phyloP scores from a whole-genome alignment of 176 grass and related monocot genomes.

The Guadua angustifolia region DNA sequence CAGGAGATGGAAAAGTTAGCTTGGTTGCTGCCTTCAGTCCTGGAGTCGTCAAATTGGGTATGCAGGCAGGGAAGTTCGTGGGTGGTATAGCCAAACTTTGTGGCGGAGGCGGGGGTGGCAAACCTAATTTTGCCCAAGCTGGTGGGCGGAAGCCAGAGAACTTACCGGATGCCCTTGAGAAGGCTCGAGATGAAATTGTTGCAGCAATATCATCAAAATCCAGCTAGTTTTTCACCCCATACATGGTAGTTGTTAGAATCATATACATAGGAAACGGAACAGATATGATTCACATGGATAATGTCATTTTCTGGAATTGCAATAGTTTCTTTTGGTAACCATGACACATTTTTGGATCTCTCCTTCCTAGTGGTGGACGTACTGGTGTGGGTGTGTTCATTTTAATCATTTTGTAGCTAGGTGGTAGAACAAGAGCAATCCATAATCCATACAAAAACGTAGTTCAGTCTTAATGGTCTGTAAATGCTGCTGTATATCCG shows the following conservation, averaged over 20 bases:
- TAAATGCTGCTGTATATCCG: too few relatives aligned
- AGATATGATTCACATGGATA: not conserved
- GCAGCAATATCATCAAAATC: slow-evolving; percentile 50
- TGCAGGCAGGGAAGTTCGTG: slow-evolving; percentile 90
- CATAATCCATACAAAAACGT: too few relatives aligned
- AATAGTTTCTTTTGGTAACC: not conserved
- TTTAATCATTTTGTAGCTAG: not conserved
- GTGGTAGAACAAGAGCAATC: not conserved
- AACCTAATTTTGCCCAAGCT: slow-evolving; percentile 93
- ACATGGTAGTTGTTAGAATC: not conserved
- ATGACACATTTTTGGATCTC: slow-evolving; percentile 12
- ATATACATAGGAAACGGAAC: slow-evolving; percentile 25
- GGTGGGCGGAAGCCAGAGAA: slow-evolving; percentile 94
- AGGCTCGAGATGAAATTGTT: slow-evolving; percentile 67
- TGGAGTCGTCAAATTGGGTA: slow-evolving; percentile 66
- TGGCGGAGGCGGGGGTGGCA: slow-evolving; percentile 84
- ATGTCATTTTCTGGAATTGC: not conserved
- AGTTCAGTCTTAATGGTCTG: too few relatives aligned
- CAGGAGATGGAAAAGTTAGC: slow-evolving; percentile 85
- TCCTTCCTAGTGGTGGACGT: not conserved
- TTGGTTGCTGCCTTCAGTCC: slow-evolving; percentile 87
- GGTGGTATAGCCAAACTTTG: slow-evolving; percentile 88
- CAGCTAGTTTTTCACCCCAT: slow-evolving; percentile 34
- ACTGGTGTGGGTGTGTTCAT: not conserved
- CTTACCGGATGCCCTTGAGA: slow-evolving; percentile 70